These are phyloP conservation scores for Spatholobus suberectus DNA, from an alignment of 306 rosid genomes.

Conservation along the genomic window DNA sequence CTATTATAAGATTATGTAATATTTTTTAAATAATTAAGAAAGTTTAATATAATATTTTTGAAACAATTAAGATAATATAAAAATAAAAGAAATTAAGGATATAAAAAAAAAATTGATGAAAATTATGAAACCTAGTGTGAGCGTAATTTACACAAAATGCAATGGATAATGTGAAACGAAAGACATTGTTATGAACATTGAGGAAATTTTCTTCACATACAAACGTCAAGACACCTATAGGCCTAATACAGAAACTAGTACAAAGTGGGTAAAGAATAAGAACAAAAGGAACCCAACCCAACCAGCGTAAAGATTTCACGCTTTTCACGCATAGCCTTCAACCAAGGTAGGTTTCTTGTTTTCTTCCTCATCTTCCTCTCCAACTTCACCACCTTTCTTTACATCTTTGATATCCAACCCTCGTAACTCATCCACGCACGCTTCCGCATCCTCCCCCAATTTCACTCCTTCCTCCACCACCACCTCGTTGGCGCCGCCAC, in stretches of 20 bases:
- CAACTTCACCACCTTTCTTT: neutral
- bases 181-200: neutral
- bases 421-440: constrained; percentile 71
- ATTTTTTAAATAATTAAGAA: no score
- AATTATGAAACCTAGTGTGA: no score
- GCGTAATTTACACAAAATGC: neutral
- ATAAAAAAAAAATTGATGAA: no score
- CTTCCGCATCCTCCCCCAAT: constrained; percentile 45
- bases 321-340: constrained; percentile 62
- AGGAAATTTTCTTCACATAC: neutral
- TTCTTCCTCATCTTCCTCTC: constrained; percentile 23
- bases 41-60: no score
- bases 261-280: neutral
- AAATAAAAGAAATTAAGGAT: no score
- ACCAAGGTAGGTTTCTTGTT: constrained; percentile 59
- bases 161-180: neutral
- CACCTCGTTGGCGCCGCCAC: constrained; percentile 37
- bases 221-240: neutral
- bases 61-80: no score
- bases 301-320: neutral
- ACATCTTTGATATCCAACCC: constrained; percentile 59
- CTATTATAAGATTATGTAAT: no score
- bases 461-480: constrained; percentile 55
- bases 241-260: neutral
- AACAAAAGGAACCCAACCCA: neutral